Evolutionary conservation across 2,329 filamentous ascomycete species (phyloP).

Genomic region (Nannizzia gypsea): DNA sequence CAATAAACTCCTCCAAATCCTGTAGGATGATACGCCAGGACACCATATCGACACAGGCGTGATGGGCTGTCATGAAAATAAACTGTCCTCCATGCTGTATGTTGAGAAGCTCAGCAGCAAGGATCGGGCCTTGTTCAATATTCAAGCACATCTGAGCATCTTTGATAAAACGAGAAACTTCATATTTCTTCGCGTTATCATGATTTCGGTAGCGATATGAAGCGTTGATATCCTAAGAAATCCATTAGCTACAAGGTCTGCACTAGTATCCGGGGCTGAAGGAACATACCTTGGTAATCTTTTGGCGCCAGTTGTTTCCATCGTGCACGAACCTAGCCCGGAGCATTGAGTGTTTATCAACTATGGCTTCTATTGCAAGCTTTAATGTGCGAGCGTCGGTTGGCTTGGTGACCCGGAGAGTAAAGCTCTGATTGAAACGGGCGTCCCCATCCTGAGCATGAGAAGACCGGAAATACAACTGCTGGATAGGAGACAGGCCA

Average conservation of each 20-base stretch:
- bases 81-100: constrained; percentile 16
- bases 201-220: constrained; percentile 12
- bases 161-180: constrained; percentile 13
- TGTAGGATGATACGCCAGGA: constrained; percentile 15
- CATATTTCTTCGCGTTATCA: constrained; percentile 16
- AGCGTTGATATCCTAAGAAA: constrained; percentile 13
- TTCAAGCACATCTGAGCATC: constrained; percentile 24
- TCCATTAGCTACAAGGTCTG: constrained; percentile 7
- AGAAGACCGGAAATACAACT: constrained; percentile 14
- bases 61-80: constrained; percentile 25
- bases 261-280: constrained; percentile 21
- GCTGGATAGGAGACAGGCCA: constrained; percentile 18
- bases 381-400: constrained; percentile 6
- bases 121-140: constrained; percentile 20
- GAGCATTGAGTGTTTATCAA: constrained; percentile 18
- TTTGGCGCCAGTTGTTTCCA: constrained; percentile 12
- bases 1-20: constrained; percentile 17
- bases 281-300: constrained; percentile 17
- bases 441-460: constrained; percentile 4
- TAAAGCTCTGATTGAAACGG: constrained; percentile 19
- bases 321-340: constrained; percentile 15
- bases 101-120: constrained; percentile 25
- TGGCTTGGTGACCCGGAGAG: constrained; percentile 10
- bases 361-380: constrained; percentile 12
- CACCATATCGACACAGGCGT: constrained; percentile 20